A percentile compares a stretch with the other conserved stretches of the same genome.
Evolutionary conservation across 768 basidiomycete genomes (phyloP).

Genomic region (Hygrocybe punicea): DNA sequence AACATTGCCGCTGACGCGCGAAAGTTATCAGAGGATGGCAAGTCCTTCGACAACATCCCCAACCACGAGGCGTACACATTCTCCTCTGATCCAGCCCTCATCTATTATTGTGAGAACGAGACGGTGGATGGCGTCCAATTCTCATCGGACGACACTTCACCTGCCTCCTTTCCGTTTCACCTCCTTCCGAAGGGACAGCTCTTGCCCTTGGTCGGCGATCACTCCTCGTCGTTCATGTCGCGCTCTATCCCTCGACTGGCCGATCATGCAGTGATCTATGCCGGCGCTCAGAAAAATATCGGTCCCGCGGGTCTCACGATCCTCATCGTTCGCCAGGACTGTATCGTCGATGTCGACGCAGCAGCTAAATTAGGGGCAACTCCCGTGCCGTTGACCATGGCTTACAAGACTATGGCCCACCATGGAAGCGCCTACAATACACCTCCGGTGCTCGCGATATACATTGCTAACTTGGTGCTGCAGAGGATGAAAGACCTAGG

Average conservation of each 20-base stretch:
- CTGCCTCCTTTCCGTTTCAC: conserved; percentile 80
- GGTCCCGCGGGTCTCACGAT: conserved; percentile 93
- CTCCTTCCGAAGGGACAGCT: conserved; percentile 54
- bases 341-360: conserved; percentile 84
- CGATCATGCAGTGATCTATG: conserved; percentile 92
- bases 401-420: conserved; percentile 81
- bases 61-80: conserved; percentile 69
- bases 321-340: conserved; percentile 91
- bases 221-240: conserved; percentile 96
- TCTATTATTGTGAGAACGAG: conserved; percentile 99
- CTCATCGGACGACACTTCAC: conserved; percentile 48
- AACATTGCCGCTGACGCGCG: conserved; percentile 73
- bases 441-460: conserved; percentile 87
- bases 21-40: conserved; percentile 56
- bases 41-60: conserved; percentile 79
- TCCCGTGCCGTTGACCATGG: conserved; percentile 72
- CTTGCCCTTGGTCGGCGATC: conserved; percentile 87
- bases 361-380: conserved; percentile 68
- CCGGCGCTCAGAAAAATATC: conserved; percentile 97
- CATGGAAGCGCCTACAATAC: conserved; percentile 85
- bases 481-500: conserved; percentile 62
- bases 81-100: conserved; percentile 76
- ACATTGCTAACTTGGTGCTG: conserved; percentile 84
- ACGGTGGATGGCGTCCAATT: conserved; percentile 96
- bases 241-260: conserved; percentile 83